Evolutionary conservation across 805 yeast genomes (phyloP), one percentile per base, ranked within the genome.

Genomic region (Candida morakotiae): DNA sequence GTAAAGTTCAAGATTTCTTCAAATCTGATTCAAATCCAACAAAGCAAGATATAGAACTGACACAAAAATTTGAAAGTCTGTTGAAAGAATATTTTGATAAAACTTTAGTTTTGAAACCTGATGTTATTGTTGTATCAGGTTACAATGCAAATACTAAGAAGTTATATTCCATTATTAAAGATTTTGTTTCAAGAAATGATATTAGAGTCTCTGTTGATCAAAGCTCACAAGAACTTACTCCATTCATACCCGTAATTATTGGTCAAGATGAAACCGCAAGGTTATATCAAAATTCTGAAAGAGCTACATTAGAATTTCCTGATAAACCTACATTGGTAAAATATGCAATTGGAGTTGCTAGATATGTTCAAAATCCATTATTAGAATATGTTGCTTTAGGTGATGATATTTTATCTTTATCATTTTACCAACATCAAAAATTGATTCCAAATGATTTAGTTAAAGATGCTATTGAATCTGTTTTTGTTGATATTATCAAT

Each of bases 241-340:
- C 84, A 8, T 69, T 76, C 8, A 52, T 85, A 26, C 81, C 79
- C 27, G 76, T 87, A 3, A 64, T 88, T 11, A 91, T 87, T 79
- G 95, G 85, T 29, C 85, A 83, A 48, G 96, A 91, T 57, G 98
- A 93, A 58, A 87, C 94, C 21, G 97, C 98, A 1, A 71, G 94
- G 38, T 73, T 93, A 42, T 93, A 74, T 58, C 94, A 89, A 55
- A 78, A 80, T 53, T 86, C 96, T 0, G 73, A 69, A 26, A 73
- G 87, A 40, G 95, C 95, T 0, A 65, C 62, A 5, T 68, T 71
- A 32, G 98, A 93, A 57, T 85, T 84, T 53, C 80, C 95, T 8
- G 95, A 86, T 54, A 83, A 85, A 45, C 80, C 96, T 1, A 72
- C 85, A 2, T 71, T 88, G 43, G 81, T 81, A 9, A 79, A 84